phyloP scores from a whole-genome alignment of 1,139 yeast species.

The Geotrichum reessii region DNA sequence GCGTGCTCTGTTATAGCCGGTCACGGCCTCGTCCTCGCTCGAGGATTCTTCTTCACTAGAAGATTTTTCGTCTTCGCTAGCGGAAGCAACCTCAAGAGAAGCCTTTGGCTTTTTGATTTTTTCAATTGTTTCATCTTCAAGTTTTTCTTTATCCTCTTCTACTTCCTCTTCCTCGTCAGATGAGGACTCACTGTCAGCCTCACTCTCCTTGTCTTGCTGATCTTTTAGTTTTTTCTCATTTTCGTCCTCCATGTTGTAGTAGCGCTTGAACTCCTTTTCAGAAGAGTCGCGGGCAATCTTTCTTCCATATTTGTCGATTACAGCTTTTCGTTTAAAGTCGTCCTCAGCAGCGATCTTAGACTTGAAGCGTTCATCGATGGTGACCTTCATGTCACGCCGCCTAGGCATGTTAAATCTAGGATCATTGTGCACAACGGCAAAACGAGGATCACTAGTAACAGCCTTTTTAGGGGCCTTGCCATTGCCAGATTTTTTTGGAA shows the following conservation, averaged over 20 bases:
- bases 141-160: conserved; percentile 27
- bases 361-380: conserved; percentile 82
- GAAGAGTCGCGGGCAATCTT: conserved; percentile 45
- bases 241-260: conserved; percentile 50
- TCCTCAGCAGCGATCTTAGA: conserved; percentile 52
- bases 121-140: conserved; percentile 30
- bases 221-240: conserved; percentile 18
- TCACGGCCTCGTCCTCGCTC: conserved; percentile 27
- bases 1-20: conserved; percentile 59
- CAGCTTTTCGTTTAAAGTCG: conserved; percentile 53
- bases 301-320: conserved; percentile 85
- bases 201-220: conserved; percentile 19
- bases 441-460: conserved; percentile 63
- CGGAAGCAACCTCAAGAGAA: background rate
- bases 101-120: background rate
- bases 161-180: conserved; percentile 28
- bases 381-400: conserved; percentile 63
- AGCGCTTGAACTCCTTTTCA: conserved; percentile 55
- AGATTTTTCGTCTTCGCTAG: conserved; percentile 21
- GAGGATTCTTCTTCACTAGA: conserved; percentile 25
- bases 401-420: conserved; percentile 81
- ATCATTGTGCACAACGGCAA: conserved; percentile 73
- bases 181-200: conserved; percentile 21
- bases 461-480: conserved; percentile 27
- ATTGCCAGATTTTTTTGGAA: conserved; percentile 5